Evolutionary conservation across 192 early-diverging fungal genomes (phyloP).

Genomic region (Coemansia sp.): DNA sequence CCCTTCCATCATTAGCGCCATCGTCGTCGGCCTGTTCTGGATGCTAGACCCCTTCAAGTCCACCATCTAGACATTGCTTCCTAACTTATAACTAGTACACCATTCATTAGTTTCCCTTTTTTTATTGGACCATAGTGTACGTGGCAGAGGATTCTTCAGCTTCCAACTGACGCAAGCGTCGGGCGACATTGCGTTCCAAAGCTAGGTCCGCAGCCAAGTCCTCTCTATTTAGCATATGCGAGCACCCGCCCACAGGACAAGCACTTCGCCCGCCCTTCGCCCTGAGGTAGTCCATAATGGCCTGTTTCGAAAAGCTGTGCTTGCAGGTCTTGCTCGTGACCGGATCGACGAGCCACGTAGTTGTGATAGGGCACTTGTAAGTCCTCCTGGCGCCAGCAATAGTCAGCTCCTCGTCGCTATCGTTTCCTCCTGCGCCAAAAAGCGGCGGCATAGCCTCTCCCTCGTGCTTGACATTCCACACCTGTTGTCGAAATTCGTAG

Average conservation of each 20-base stretch:
- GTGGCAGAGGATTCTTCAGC: constrained; percentile 28
- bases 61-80: not conserved
- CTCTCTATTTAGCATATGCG: constrained; percentile 14
- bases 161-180: constrained; percentile 40
- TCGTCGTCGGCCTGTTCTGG: constrained; percentile 37
- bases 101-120: not conserved
- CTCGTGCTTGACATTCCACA: constrained; percentile 42
- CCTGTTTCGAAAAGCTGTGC: constrained; percentile 55
- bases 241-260: constrained; percentile 50
- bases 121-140: constrained; percentile 33
- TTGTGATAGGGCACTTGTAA: constrained; percentile 57
- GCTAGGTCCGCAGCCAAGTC: constrained; percentile 49
- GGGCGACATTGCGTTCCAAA: constrained; percentile 52
- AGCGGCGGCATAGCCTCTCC: constrained; percentile 39
- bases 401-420: constrained; percentile 35
- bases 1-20: constrained; percentile 29
- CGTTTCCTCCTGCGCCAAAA: constrained; percentile 8
- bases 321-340: constrained; percentile 57
- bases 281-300: constrained; percentile 36
- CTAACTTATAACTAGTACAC: not conserved
- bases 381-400: constrained; percentile 25
- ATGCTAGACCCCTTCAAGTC: constrained; percentile 33
- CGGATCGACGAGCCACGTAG: constrained; percentile 54
- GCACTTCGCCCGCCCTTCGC: constrained; percentile 11
- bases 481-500: constrained; percentile 32